Percentiles rank a stretch among this genome's conserved stretches.
Evolutionary conservation across 2,329 filamentous ascomycete genomes (phyloP).

Genomic region (Xenosphaeropsis pyriputrescens): DNA sequence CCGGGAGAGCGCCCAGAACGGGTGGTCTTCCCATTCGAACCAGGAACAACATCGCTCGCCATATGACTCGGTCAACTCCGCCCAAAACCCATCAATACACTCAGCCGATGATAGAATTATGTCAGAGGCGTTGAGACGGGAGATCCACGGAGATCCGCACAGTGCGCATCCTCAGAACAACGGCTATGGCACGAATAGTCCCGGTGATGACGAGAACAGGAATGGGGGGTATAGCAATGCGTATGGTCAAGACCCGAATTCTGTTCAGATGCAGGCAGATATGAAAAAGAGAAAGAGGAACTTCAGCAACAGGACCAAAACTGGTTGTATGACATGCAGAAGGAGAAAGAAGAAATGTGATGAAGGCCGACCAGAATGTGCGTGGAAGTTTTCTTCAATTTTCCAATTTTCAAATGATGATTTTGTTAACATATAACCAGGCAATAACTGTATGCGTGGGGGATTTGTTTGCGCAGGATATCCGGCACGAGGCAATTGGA

Average conservation of each 20-base stretch:
- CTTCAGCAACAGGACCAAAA: constrained; percentile 94
- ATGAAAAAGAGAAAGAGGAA: constrained; percentile 61
- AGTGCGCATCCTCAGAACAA: constrained; percentile 21
- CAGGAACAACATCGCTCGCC: constrained; percentile 28
- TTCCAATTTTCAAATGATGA: constrained; percentile 5
- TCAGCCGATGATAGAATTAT: constrained; percentile 26
- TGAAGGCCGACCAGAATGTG: constrained; percentile 84
- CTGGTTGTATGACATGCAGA: constrained; percentile 84
- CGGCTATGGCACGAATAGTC: constrained; percentile 19
- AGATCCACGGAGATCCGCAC: constrained; percentile 32
- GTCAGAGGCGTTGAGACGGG: constrained; percentile 25
- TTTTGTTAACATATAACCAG: constrained; percentile 24
- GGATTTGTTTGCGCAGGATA: constrained; percentile 90
- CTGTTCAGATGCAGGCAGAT: constrained; percentile 34
- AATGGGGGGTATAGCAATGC: constrained; percentile 19
- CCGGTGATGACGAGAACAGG: constrained; percentile 20
- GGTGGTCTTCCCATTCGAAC: constrained; percentile 32
- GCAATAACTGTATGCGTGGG: constrained; percentile 80
- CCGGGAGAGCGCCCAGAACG: constrained; percentile 23
- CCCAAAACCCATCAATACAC: constrained; percentile 27
- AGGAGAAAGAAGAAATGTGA: constrained; percentile 96
- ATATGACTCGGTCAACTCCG: constrained; percentile 23
- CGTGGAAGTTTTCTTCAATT: constrained; percentile 20
- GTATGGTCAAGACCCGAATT: constrained; percentile 17
- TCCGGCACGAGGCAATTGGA: constrained; percentile 62